Evolutionary conservation across 2,329 filamentous ascomycete species (phyloP).

Genomic region (Pezicula carpinea): DNA sequence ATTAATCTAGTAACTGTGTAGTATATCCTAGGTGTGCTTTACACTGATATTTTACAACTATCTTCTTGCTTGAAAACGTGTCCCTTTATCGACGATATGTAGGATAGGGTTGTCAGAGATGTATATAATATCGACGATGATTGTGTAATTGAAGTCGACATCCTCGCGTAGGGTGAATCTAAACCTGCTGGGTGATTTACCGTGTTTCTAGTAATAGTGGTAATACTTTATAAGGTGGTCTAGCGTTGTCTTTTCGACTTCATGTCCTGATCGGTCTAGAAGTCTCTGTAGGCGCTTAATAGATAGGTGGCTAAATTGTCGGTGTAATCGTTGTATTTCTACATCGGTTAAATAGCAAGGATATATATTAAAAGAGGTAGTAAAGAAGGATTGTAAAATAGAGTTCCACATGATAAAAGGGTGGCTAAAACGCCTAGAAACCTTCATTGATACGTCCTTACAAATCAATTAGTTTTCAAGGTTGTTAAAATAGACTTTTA

Average conservation of each 20-base stretch:
- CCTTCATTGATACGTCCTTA: too few relatives aligned
- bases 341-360: background rate
- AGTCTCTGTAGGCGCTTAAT: background rate
- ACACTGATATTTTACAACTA: conserved; percentile 1
- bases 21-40: conserved; percentile 1
- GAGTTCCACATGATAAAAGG: conserved; percentile 2
- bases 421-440: background rate
- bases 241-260: background rate
- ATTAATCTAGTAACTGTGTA: conserved; percentile 5
- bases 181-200: conserved; percentile 1
- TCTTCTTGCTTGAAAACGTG: background rate
- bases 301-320: background rate
- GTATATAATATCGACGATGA: conserved; percentile 9
- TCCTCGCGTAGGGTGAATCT: conserved; percentile 5
- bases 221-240: conserved; percentile 1
- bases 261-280: background rate
- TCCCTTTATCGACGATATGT: conserved; percentile 2
- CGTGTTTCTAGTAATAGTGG: background rate
- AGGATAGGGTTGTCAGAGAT: conserved; percentile 1
- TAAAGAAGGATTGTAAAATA: background rate
- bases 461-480: conserved; percentile 1
- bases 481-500: conserved; percentile 5
- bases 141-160: conserved; percentile 3
- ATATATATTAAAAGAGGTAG: background rate
- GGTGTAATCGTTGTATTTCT: conserved; percentile 3